A percentile compares a stretch with the other conserved stretches of the same genome.
Evolutionary conservation across 2,329 filamentous ascomycete genomes (phyloP).

Genomic region (Karstenula rhodostoma): DNA sequence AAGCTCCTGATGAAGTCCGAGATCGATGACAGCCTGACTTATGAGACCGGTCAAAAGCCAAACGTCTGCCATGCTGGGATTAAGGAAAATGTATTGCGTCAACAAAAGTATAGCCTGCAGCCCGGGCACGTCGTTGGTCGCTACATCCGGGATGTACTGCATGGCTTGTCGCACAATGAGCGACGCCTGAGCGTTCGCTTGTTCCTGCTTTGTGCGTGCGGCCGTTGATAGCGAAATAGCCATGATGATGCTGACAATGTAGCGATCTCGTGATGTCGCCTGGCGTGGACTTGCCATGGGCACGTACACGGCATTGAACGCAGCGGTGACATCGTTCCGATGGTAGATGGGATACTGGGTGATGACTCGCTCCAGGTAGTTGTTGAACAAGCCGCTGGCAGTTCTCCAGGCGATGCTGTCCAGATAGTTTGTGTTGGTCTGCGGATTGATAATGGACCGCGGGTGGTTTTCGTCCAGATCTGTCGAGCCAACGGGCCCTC

Average conservation of each 20-base stretch:
- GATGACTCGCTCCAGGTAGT: constrained; percentile 45
- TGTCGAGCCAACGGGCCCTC: constrained; percentile 43
- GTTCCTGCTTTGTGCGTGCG: constrained; percentile 42
- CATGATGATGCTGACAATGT: constrained; percentile 49
- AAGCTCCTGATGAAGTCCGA: constrained; percentile 48
- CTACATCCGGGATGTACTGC: constrained; percentile 47
- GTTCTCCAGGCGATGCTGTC: constrained; percentile 41
- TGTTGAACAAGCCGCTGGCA: constrained; percentile 42
- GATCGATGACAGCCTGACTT: constrained; percentile 47
- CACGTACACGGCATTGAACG: constrained; percentile 45
- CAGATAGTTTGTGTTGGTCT: constrained; percentile 35
- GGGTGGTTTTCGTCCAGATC: constrained; percentile 48
- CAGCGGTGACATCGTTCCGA: constrained; percentile 40
- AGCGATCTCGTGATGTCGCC: constrained; percentile 40
- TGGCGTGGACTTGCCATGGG: constrained; percentile 33
- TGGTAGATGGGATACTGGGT: constrained; percentile 51
- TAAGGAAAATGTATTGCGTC: constrained; percentile 48
- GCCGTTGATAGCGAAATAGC: constrained; percentile 47
- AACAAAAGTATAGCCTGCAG: constrained; percentile 47
- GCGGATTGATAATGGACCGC: constrained; percentile 47
- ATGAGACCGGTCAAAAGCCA: constrained; percentile 49
- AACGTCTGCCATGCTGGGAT: constrained; percentile 46
- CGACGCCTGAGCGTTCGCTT: constrained; percentile 44
- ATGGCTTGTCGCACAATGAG: constrained; percentile 46
- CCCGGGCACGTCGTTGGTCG: constrained; percentile 46